phyloP scores from a whole-genome alignment of 2,329 filamentous ascomycete genomes.

The Dactylellina cionopaga region DNA sequence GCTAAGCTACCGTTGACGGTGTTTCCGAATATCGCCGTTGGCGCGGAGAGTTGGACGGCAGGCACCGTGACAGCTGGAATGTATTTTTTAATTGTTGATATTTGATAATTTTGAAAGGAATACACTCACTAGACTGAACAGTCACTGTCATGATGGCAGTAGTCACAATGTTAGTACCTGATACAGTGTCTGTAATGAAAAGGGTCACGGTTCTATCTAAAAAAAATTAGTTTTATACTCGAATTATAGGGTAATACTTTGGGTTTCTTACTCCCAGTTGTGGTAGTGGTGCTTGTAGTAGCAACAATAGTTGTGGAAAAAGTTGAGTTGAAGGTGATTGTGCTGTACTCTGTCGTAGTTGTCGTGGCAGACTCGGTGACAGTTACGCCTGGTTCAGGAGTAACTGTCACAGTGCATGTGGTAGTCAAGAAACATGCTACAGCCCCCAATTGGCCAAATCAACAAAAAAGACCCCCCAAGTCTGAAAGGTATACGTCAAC shows the following conservation, averaged over 20 bases:
- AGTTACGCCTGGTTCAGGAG: constrained; percentile 16
- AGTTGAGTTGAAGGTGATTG: constrained; percentile 42
- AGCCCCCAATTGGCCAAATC: background rate
- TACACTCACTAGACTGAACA: constrained; percentile 41
- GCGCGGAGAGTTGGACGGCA: constrained; percentile 30
- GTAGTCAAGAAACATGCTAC: constrained; percentile 43
- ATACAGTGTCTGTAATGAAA: constrained; percentile 18
- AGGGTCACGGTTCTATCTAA: constrained; percentile 38
- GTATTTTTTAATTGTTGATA: background rate
- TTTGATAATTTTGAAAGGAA: background rate
- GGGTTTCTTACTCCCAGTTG: constrained; percentile 18
- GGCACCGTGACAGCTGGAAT: constrained; percentile 39
- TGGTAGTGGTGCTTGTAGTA: constrained; percentile 20
- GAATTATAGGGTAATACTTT: background rate
- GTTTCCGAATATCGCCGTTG: constrained; percentile 38
- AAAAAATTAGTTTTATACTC: background rate
- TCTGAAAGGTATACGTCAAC: background rate
- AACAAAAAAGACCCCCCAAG: background rate
- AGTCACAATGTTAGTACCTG: constrained; percentile 17
- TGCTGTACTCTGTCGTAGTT: constrained; percentile 38
- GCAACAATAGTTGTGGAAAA: constrained; percentile 38
- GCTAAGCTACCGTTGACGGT: constrained; percentile 18
- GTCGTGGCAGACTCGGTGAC: constrained; percentile 16
- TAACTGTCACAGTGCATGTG: constrained; percentile 32
- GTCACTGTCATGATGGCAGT: constrained; percentile 25